A percentile compares a stretch with the other conserved stretches of the same genome.
Conservation (phyloP, 208 protist species). For the Acanthamoeba castellanii region DNA sequence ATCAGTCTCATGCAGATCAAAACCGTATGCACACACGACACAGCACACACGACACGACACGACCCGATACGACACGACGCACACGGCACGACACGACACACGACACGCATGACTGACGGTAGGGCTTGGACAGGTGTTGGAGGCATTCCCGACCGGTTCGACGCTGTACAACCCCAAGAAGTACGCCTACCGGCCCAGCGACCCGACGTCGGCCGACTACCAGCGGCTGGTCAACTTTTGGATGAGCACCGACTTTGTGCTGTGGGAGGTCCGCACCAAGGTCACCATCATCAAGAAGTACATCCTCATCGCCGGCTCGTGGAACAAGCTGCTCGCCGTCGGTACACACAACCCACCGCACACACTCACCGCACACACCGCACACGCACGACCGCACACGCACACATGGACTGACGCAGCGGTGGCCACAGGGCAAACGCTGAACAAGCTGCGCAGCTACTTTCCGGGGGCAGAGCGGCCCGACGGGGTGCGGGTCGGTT, state of each 20-base stretch:
- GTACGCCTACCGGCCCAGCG: neutral
- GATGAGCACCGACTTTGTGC: conserved; percentile 42
- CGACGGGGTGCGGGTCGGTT: neutral
- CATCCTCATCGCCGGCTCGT: conserved; percentile 21
- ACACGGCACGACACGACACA: neutral
- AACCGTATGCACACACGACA: neutral
- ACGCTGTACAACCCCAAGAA: neutral
- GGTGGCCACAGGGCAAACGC: neutral
- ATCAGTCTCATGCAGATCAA: conserved; percentile 41
- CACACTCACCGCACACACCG: neutral
- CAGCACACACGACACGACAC: too few relatives aligned
- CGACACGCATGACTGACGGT: neutral
- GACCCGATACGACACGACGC: neutral
- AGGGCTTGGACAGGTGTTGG: neutral
- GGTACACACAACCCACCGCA: neutral
- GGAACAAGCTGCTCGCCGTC: conserved; percentile 59
- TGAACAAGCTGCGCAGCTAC: neutral
- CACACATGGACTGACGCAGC: neutral
- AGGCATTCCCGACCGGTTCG: neutral
- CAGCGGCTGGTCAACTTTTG: conserved; percentile 1
- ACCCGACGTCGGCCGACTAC: neutral
- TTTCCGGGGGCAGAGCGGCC: neutral
- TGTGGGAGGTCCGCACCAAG: conserved; percentile 70
- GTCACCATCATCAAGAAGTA: conserved; percentile 37
- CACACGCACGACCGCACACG: neutral